Conservation (phyloP, 371 early-diverging fungal species). For the Globomyces sp. region DNA sequence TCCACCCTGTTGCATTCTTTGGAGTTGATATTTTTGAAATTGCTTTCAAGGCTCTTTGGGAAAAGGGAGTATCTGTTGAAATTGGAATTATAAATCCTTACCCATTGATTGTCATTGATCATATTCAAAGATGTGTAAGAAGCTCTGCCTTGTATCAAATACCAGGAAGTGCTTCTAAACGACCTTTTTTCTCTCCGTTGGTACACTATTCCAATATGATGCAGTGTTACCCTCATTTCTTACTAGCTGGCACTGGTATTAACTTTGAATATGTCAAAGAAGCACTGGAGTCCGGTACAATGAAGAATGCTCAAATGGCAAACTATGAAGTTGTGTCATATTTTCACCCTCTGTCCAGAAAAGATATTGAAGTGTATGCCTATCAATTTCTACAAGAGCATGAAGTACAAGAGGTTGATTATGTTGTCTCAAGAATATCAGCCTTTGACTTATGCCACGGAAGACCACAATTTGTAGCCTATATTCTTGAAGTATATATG, state of each 20-base stretch:
- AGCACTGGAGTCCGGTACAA: constrained; percentile 15
- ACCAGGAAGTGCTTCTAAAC: constrained; percentile 16
- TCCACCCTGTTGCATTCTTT: constrained; percentile 33
- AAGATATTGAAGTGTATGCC: constrained; percentile 16
- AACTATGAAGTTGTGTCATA: constrained; percentile 17
- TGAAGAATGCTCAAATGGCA: constrained; percentile 17
- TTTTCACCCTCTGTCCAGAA: constrained; percentile 15
- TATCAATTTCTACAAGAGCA: constrained; percentile 16
- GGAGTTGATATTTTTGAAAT: constrained; percentile 26
- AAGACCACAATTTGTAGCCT: constrained; percentile 15
- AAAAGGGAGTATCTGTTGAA: constrained; percentile 12
- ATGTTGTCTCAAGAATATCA: constrained; percentile 13
- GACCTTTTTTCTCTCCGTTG: constrained; percentile 34
- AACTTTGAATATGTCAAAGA: constrained; percentile 29
- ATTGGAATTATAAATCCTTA: constrained; percentile 6
- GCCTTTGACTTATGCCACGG: constrained; percentile 12
- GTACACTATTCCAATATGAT: constrained; percentile 25
- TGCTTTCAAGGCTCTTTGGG: constrained; percentile 17
- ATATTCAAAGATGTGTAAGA: constrained; percentile 24
- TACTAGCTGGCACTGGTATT: constrained; percentile 37
- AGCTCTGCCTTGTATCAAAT: constrained; percentile 12
- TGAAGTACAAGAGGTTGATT: constrained; percentile 1
- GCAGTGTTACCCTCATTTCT: constrained; percentile 23
- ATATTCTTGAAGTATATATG: constrained; percentile 13
- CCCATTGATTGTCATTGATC: constrained; percentile 26